phyloP scores from a whole-genome alignment of 2,329 filamentous ascomycete genomes.

The Pestalotiopsis sp. region DNA sequence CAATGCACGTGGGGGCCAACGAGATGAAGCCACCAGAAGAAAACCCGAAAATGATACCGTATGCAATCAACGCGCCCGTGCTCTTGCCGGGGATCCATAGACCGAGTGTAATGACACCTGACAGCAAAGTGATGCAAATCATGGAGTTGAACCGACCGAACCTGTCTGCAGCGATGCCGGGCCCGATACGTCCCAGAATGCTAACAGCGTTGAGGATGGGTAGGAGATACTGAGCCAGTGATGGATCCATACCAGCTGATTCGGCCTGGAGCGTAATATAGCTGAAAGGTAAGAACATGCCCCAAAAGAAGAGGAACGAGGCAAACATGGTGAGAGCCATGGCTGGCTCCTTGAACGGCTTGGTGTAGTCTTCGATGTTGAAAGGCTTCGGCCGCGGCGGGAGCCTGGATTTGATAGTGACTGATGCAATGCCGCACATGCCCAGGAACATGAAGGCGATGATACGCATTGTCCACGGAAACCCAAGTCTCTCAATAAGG shows the following conservation, averaged over 20 bases:
- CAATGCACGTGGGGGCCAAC: slow-evolving; percentile 62
- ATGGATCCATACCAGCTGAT: slow-evolving; percentile 40
- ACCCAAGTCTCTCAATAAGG: slow-evolving; percentile 45
- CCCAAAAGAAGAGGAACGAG: slow-evolving; percentile 56
- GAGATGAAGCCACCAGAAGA: slow-evolving; percentile 63
- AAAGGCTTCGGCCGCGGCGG: slow-evolving; percentile 39
- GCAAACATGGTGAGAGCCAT: slow-evolving; percentile 43
- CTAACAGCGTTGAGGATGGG: slow-evolving; percentile 59
- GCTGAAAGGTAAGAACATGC: slow-evolving; percentile 59
- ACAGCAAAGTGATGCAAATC: slow-evolving; percentile 46
- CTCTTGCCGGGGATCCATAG: slow-evolving; percentile 43
- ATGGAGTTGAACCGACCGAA: slow-evolving; percentile 40
- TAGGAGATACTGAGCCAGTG: slow-evolving; percentile 46
- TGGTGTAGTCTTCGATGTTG: slow-evolving; percentile 44
- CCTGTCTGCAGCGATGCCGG: slow-evolving; percentile 45
- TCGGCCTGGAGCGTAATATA: slow-evolving; percentile 51
- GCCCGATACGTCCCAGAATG: slow-evolving; percentile 52
- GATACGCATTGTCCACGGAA: slow-evolving; percentile 39
- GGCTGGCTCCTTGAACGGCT: slow-evolving; percentile 44
- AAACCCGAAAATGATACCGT: slow-evolving; percentile 65
- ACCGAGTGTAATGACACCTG: slow-evolving; percentile 37
- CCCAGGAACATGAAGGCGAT: slow-evolving; percentile 37
- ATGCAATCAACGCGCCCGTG: slow-evolving; percentile 58
- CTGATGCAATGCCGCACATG: slow-evolving; percentile 28
- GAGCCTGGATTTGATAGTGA: slow-evolving; percentile 35